Percentiles rank a stretch among this genome's conserved stretches.
These are phyloP conservation scores for Colletotrichum gigasporum DNA, from an alignment of 2,329 filamentous ascomycete genomes.

Conservation along the genomic window DNA sequence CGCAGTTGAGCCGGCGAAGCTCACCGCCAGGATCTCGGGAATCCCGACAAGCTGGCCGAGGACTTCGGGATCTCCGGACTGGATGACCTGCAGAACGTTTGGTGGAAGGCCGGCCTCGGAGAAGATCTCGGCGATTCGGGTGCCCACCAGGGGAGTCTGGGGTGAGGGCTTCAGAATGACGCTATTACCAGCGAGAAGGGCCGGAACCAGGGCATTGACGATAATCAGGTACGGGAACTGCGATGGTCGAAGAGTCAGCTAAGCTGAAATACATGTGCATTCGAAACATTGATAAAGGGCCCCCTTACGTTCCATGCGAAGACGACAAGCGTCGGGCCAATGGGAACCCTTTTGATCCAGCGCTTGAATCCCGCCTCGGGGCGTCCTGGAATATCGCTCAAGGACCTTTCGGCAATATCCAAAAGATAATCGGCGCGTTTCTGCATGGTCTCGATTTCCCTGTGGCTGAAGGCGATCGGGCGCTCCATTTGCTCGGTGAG, in stretches of 20 bases:
- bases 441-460: constrained; percentile 73
- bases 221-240: constrained; percentile 78
- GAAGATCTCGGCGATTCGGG: constrained; percentile 71
- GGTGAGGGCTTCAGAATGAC: constrained; percentile 78
- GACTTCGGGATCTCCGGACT: constrained; percentile 68
- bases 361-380: constrained; percentile 73
- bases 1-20: too few relatives aligned
- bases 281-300: too few relatives aligned
- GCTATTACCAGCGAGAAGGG: constrained; percentile 64
- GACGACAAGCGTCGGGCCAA: constrained; percentile 73
- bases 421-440: constrained; percentile 73
- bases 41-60: constrained; percentile 70
- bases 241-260: too few relatives aligned
- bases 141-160: constrained; percentile 71
- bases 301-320: constrained; percentile 80
- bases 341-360: constrained; percentile 71
- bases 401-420: constrained; percentile 67
- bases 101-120: constrained; percentile 70
- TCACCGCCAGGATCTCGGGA: too few relatives aligned
- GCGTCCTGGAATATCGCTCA: constrained; percentile 71
- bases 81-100: constrained; percentile 74
- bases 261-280: too few relatives aligned
- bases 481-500: constrained; percentile 79
- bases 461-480: constrained; percentile 72
- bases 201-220: constrained; percentile 75